Base-by-base conservation (phyloP, 768 basidiomycete species). In the Artomyces pyxidatus region DNA sequence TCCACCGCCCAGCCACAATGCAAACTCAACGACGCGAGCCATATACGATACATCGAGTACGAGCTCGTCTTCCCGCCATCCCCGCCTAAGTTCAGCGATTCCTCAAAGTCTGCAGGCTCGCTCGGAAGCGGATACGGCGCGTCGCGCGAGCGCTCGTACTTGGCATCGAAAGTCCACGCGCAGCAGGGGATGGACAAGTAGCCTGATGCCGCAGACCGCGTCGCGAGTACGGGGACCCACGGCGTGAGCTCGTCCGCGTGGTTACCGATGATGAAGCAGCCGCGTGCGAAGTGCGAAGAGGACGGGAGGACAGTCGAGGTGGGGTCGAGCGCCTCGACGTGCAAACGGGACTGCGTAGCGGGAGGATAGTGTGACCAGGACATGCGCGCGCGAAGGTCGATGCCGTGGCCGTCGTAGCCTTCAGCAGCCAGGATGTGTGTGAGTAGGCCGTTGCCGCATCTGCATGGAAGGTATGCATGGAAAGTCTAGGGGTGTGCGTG, bases 211-310 rank as follows among this genome's bases (percentile, higher is more conserved):
- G 61, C 58, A 28, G 74, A 67, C 12, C 83, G 55, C 1, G 84
- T 81, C 0, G 92, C 77, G 5, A 96, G 68, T 1, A 96, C 75
- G 0, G 95, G 90, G 0, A 92, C 64, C 94, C 94, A 98, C 0
- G 95, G 95, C 21, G 94, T 94, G 16, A 98, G 72, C 58, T 98
- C 95, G 67, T 98, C 95, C 0, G 94, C 87, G 64, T 98, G 95
- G 67, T 97, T 97, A 8, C 88, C 92, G 43, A 98, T 86, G 49
- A 98, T 66, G 67, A 96, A 98, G 3, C 72, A 66, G 1, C 73
- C 79, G 48, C 26, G 29, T 32, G 41, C 7, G 37, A 6, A 1
- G 23, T 6, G 14, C 30, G 26, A 43, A 4, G 37, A n/a, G 2
- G 25, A 11, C 3, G 37, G 38, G 8, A 30, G 16, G 26, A 30